phyloP scores from a whole-genome alignment of 148 eudicot genomes.

The Chenopodium album region DNA sequence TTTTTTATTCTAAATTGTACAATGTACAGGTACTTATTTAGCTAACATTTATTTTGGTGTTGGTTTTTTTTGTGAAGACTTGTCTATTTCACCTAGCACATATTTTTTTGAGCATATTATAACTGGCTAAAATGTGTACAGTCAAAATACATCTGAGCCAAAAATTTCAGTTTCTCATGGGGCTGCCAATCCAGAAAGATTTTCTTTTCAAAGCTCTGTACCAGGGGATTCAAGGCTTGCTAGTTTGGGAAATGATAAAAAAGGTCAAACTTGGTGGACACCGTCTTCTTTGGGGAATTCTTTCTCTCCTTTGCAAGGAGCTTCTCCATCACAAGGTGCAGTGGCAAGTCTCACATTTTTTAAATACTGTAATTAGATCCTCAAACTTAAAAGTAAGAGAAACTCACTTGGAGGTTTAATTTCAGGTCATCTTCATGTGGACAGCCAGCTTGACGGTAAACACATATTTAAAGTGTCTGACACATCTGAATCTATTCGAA shows the following conservation, averaged over 20 bases:
- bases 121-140: not conserved
- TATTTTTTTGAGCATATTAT: not conserved
- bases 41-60: not conserved
- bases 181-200: slow-evolving; percentile 1
- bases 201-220: slow-evolving; percentile 15
- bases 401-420: not conserved
- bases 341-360: not conserved
- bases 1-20: no score
- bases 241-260: slow-evolving; percentile 4
- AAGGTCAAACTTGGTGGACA: slow-evolving; percentile 20
- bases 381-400: slow-evolving; percentile 3
- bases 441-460: not conserved
- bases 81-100: not conserved
- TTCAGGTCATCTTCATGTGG: not conserved
- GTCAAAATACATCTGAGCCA: slow-evolving; percentile 12
- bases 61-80: not conserved
- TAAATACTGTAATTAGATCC: not conserved
- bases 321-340: slow-evolving; percentile 2
- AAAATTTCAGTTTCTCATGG: not conserved
- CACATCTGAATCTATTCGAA: not conserved
- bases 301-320: slow-evolving; percentile 5
- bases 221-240: not conserved
- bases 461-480: not conserved
- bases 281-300: slow-evolving; percentile 11
- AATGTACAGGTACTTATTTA: no score